phyloP scores from a whole-genome alignment of 352 stramenopile species.

The Phytophthora palmivora region DNA sequence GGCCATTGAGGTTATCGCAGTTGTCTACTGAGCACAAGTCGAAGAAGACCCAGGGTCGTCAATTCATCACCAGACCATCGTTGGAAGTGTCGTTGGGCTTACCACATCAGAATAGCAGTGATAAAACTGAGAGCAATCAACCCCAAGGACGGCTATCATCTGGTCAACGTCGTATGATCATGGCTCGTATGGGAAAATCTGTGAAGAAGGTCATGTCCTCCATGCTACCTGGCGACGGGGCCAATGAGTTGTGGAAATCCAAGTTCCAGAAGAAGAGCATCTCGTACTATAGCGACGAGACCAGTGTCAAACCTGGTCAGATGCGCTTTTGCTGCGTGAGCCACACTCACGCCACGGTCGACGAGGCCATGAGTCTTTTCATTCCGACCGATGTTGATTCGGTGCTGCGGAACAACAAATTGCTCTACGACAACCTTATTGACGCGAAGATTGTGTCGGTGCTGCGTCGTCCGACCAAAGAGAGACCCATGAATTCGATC shows the following conservation, averaged over 20 bases:
- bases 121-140: neutral
- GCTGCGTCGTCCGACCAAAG: conserved; percentile 33
- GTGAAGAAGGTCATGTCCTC: conserved; percentile 46
- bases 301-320: conserved; percentile 37
- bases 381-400: conserved; percentile 44
- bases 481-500: conserved; percentile 38
- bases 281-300: conserved; percentile 54
- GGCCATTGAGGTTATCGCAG: conserved; percentile 9
- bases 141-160: conserved; percentile 2
- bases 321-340: conserved; percentile 58
- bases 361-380: conserved; percentile 57
- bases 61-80: conserved; percentile 5
- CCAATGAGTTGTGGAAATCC: conserved; percentile 42
- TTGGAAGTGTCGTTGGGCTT: conserved; percentile 17
- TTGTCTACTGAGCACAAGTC: conserved; percentile 9
- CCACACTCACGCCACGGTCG: conserved; percentile 41
- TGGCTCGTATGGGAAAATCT: conserved; percentile 22
- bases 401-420: conserved; percentile 47
- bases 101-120: neutral
- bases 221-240: conserved; percentile 41
- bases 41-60: conserved; percentile 3
- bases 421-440: conserved; percentile 58
- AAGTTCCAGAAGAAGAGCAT: conserved; percentile 48
- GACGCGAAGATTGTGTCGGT: conserved; percentile 46
- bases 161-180: conserved; percentile 25